Conservation (phyloP, 768 basidiomycete genomes). For the Suillus americanus region DNA sequence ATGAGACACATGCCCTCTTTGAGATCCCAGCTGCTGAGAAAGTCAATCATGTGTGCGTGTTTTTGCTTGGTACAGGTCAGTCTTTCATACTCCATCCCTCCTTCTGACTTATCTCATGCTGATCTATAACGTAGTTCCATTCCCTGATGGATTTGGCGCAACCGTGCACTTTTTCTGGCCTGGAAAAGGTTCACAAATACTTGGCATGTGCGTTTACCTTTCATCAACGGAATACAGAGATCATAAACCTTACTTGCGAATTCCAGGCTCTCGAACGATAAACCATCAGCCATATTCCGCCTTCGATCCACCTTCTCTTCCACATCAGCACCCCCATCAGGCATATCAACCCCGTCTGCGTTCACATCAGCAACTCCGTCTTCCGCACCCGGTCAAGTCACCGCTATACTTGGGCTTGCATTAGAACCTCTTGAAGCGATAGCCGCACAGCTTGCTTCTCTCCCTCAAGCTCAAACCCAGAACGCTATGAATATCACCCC, state of each 20-base stretch:
- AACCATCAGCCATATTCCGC: constrained; percentile 87
- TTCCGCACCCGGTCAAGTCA: constrained; percentile 46
- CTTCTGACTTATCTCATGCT: constrained; percentile 44
- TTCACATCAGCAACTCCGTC: constrained; percentile 31
- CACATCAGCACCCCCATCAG: constrained; percentile 27
- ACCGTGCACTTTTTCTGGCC: constrained; percentile 88
- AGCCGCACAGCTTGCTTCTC: constrained; percentile 50
- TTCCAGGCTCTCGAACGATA: constrained; percentile 81
- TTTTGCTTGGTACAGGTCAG: constrained; percentile 75
- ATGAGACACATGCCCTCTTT: constrained; percentile 81
- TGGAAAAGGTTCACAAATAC: constrained; percentile 80
- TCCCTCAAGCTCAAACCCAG: constrained; percentile 34
- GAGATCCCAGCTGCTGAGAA: constrained; percentile 67
- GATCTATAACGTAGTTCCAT: constrained; percentile 51
- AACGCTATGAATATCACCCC: constrained; percentile 25
- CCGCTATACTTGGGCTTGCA: constrained; percentile 75
- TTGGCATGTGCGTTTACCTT: constrained; percentile 67
- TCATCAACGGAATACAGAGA: not conserved
- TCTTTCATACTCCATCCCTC: constrained; percentile 1
- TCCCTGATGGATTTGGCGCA: constrained; percentile 82
- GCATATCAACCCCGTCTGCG: constrained; percentile 32
- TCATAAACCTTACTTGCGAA: not conserved
- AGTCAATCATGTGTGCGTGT: constrained; percentile 86
- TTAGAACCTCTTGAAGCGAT: constrained; percentile 74
- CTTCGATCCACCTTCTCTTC: constrained; percentile 64